Evolutionary conservation across 805 yeast genomes (phyloP).

Genomic region (Ogataea pilisensis): DNA sequence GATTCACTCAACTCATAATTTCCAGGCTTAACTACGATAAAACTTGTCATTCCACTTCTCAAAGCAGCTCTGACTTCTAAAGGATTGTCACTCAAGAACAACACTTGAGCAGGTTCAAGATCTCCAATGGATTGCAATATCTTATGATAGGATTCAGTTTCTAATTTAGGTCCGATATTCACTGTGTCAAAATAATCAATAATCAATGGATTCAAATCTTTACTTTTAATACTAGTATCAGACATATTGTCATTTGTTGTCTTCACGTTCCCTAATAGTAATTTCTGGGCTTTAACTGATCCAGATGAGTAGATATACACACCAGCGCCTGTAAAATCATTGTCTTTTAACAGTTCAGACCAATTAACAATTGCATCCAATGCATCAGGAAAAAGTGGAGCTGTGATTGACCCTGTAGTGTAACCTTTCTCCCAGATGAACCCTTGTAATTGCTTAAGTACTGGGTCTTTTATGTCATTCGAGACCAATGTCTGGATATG

Average conservation of each 20-base stretch:
- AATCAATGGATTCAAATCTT: slow-evolving; percentile 52
- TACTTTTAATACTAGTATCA: no score
- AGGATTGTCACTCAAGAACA: slow-evolving; percentile 80
- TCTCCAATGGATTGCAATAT: slow-evolving; percentile 38
- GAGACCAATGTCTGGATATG: slow-evolving; percentile 58
- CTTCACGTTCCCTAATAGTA: slow-evolving; percentile 64
- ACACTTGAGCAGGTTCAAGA: slow-evolving; percentile 30
- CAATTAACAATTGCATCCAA: slow-evolving; percentile 48
- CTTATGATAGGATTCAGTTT: slow-evolving; percentile 48
- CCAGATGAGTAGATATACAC: slow-evolving; percentile 87
- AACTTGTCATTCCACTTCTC: slow-evolving; percentile 55
- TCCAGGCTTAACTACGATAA: slow-evolving; percentile 70
- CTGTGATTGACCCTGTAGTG: slow-evolving; percentile 65
- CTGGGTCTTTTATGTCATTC: slow-evolving; percentile 72
- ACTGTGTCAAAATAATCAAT: slow-evolving; percentile 80
- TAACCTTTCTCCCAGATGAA: slow-evolving; percentile 80
- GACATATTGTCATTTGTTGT: slow-evolving; percentile 27
- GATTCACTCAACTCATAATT: slow-evolving; percentile 48
- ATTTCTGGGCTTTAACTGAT: slow-evolving; percentile 78
- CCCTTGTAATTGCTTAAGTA: slow-evolving; percentile 78
- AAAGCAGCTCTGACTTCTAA: slow-evolving; percentile 74
- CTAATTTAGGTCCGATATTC: slow-evolving; percentile 73
- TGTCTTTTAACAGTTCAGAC: slow-evolving; percentile 13
- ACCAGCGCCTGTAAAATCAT: slow-evolving; percentile 13
- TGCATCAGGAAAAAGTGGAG: slow-evolving; percentile 77